Conservation (phyloP, 148 eudicot genomes). For the Rhododendron ovatum region DNA sequence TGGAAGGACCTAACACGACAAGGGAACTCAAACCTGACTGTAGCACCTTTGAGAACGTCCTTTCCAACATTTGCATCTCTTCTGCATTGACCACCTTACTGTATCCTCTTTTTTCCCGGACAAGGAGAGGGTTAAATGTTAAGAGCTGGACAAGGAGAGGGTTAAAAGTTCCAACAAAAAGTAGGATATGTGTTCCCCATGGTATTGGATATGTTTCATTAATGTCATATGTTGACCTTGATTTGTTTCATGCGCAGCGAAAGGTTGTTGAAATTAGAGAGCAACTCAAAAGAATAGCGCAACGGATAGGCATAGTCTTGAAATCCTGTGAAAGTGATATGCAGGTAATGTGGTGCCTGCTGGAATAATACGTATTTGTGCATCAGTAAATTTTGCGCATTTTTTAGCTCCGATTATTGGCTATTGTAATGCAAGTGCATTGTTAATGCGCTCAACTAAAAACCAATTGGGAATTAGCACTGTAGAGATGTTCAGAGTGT, state of each 20-base stretch:
- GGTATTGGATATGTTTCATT: neutral
- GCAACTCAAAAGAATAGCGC: slow-evolving; percentile 82
- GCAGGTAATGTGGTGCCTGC: slow-evolving; percentile 45
- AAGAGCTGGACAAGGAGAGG: neutral
- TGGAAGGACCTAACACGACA: neutral
- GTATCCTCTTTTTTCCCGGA: neutral
- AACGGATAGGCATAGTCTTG: slow-evolving; percentile 62
- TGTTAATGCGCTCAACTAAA: neutral
- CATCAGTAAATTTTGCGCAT: neutral
- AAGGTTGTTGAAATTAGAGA: slow-evolving; percentile 80
- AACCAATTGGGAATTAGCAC: neutral
- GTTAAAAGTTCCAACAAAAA: neutral
- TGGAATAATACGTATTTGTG: neutral
- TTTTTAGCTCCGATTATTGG: neutral
- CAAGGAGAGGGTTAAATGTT: neutral
- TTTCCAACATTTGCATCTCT: neutral
- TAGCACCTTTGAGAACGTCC: neutral
- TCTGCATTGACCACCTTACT: neutral
- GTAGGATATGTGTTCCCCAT: neutral
- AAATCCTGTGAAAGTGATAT: slow-evolving; percentile 81
- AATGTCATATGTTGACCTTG: slow-evolving; percentile 1
- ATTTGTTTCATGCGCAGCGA: slow-evolving; percentile 44
- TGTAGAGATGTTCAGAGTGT: neutral
- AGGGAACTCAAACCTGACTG: neutral
- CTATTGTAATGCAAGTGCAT: neutral